phyloP scores from a whole-genome alignment of 2,329 filamentous ascomycete genomes.

The Fusarium penzigii region DNA sequence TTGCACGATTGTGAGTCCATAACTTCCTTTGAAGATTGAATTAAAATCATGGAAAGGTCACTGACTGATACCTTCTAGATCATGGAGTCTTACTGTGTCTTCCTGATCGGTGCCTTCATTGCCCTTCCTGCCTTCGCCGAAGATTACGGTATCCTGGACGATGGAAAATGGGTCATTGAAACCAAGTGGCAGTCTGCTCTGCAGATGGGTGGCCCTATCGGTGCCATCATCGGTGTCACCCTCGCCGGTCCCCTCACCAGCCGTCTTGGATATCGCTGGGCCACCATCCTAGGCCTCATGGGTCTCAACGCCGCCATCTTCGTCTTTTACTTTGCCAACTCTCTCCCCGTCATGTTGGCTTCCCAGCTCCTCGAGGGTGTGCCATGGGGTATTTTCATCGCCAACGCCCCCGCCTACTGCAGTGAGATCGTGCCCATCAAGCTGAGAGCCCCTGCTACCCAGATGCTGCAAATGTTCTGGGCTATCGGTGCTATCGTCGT shows the following conservation, averaged over 20 bases:
- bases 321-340: constrained; percentile 55
- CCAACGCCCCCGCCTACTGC: constrained; percentile 62
- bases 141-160: constrained; percentile 37
- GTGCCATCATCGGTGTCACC: constrained; percentile 39
- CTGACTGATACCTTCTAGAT: constrained; percentile 33
- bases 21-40: not conserved
- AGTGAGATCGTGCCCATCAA: constrained; percentile 59
- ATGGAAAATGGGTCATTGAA: constrained; percentile 34
- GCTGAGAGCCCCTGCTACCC: constrained; percentile 57
- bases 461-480: constrained; percentile 67
- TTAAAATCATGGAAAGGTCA: constrained; percentile 2
- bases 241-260: constrained; percentile 41
- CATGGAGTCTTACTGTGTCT: constrained; percentile 53
- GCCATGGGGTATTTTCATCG: constrained; percentile 64
- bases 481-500: constrained; percentile 62
- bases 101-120: constrained; percentile 49
- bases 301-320: constrained; percentile 42
- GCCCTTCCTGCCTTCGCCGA: constrained; percentile 41
- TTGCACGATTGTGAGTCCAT: constrained; percentile 47
- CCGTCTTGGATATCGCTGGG: constrained; percentile 39
- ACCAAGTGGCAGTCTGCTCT: constrained; percentile 44
- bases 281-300: constrained; percentile 39
- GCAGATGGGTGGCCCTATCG: constrained; percentile 35
- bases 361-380: constrained; percentile 60
- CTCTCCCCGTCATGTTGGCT: constrained; percentile 44